Evolutionary conservation across 345 rosid species (phyloP).

Genomic region (Syzygium jambos): DNA sequence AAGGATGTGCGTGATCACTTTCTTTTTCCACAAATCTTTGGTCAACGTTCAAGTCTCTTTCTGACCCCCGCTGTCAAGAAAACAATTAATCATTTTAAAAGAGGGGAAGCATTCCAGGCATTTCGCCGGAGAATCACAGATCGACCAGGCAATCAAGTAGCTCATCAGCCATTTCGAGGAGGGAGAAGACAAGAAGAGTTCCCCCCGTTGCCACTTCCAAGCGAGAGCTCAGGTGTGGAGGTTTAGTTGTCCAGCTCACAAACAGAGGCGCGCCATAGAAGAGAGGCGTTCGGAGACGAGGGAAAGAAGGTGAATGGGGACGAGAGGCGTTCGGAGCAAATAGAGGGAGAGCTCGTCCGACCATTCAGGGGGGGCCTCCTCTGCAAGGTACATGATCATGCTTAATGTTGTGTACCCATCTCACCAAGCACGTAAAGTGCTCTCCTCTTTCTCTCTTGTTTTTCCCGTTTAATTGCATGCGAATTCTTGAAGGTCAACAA

Average conservation of each 20-base stretch:
- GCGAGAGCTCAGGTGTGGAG: neutral
- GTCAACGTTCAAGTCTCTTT: no score
- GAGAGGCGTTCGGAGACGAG: slow-evolving; percentile 59
- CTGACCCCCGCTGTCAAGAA: no score
- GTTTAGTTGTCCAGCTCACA: neutral
- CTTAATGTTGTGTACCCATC: neutral
- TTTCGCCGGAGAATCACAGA: neutral
- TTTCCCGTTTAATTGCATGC: no score
- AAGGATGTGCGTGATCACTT: neutral
- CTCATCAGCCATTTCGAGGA: neutral
- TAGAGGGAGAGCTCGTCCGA: no score
- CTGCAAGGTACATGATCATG: slow-evolving; percentile 23
- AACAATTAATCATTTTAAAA: neutral
- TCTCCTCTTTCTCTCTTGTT: no score
- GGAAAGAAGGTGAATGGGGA: slow-evolving; percentile 70
- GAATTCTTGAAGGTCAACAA: no score
- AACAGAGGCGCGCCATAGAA: neutral
- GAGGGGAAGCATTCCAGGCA: neutral
- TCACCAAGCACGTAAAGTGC: neutral
- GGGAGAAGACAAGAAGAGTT: no score
- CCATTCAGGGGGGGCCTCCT: no score
- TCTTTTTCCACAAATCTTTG: no score
- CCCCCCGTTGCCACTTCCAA: no score
- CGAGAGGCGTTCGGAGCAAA: no score
- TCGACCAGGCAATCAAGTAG: neutral